Evolutionary conservation across 352 stramenopile genomes (phyloP).

Genomic region (Globisporangium uncinulatum): DNA sequence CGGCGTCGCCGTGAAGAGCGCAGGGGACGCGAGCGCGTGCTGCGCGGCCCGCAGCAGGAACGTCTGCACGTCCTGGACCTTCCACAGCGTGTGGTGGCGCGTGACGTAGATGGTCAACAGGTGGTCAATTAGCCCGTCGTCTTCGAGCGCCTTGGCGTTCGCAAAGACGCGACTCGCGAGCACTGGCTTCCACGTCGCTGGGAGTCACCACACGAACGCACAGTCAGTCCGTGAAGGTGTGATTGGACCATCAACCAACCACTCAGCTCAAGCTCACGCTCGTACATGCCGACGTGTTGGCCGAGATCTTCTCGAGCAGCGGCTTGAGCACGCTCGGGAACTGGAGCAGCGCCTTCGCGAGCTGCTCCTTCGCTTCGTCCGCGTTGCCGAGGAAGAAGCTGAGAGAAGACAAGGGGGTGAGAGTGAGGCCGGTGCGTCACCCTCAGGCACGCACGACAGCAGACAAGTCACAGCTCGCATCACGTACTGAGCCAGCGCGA

Average conservation of each 20-base stretch:
- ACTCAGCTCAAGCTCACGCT: neutral
- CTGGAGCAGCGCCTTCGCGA: conserved; percentile 52
- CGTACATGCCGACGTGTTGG: conserved; percentile 60
- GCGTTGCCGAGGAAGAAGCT: conserved; percentile 68
- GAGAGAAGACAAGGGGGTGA: neutral
- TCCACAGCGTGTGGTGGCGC: conserved; percentile 76
- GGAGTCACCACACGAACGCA: neutral
- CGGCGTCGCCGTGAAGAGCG: conserved; percentile 37
- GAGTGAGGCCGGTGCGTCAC: neutral
- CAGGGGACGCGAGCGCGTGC: conserved; percentile 48
- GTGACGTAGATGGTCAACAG: conserved; percentile 79
- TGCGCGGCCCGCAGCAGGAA: conserved; percentile 67
- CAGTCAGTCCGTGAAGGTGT: neutral
- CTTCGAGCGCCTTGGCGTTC: conserved; percentile 56
- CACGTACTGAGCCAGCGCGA: conserved; percentile 65
- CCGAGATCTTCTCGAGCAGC: conserved; percentile 70
- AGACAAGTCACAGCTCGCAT: neutral
- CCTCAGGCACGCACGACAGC: no score
- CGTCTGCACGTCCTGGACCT: conserved; percentile 68
- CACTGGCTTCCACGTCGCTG: conserved; percentile 67
- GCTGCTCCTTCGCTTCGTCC: conserved; percentile 45
- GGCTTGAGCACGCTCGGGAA: conserved; percentile 71
- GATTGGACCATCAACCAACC: no score
- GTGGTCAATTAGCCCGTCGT: conserved; percentile 56
- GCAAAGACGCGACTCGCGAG: conserved; percentile 72